These are phyloP conservation scores for Daedalea quercina DNA, from an alignment of 768 basidiomycete genomes.

Conservation along the genomic window DNA sequence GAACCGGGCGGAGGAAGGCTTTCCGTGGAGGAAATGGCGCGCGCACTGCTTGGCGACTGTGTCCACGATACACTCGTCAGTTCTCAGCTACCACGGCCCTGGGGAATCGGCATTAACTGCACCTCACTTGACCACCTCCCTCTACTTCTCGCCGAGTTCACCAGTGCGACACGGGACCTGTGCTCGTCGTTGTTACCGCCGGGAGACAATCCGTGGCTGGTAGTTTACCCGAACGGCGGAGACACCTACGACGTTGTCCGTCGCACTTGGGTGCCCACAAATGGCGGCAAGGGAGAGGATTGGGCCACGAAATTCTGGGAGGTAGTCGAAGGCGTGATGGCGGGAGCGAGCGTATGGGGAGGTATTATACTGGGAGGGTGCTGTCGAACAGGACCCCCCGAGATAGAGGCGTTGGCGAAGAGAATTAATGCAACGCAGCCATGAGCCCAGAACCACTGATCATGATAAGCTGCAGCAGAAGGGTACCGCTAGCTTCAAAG, in stretches of 20 bases:
- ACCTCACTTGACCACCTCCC: conserved; percentile 43
- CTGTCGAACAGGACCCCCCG: conserved; percentile 51
- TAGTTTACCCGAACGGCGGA: conserved; percentile 71
- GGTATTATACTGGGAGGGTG: conserved; percentile 65
- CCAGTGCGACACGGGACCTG: conserved; percentile 5
- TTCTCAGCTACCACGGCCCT: conserved; percentile 30
- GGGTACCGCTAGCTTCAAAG: too few relatives aligned
- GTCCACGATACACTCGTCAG: not conserved
- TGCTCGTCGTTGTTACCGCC: conserved; percentile 7
- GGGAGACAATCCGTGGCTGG: conserved; percentile 35
- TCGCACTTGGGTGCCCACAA: conserved; percentile 30
- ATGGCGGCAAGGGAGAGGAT: conserved; percentile 9
- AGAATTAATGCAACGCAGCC: not conserved
- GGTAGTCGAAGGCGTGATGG: conserved; percentile 16
- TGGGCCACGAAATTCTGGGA: conserved; percentile 32
- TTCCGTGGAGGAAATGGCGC: conserved; percentile 35
- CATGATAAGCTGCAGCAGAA: too few relatives aligned
- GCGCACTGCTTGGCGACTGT: conserved; percentile 26
- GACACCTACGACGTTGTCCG: conserved; percentile 43
- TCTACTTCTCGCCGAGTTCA: conserved; percentile 32
- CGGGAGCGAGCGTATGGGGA: conserved; percentile 30
- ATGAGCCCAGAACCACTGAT: too few relatives aligned
- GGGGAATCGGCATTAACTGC: conserved; percentile 73
- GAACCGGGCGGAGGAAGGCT: conserved; percentile 19
- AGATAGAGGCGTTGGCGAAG: conserved; percentile 30